Percentiles rank a stretch among this genome's conserved stretches.
Evolutionary conservation across 129 eudicot genomes (phyloP).

Genomic region (Artemisia tridentata): DNA sequence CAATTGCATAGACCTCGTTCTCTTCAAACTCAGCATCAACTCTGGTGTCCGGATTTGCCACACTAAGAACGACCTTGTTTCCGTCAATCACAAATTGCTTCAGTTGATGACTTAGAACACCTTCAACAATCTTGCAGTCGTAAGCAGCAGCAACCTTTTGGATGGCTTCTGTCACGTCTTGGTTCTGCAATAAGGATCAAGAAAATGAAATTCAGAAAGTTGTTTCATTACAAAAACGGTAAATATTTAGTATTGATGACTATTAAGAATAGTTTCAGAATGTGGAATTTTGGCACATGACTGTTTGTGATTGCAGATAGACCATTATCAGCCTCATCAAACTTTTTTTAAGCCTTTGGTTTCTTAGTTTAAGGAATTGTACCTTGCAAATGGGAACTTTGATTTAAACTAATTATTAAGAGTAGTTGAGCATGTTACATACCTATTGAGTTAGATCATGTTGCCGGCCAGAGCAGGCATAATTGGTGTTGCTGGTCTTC

Average conservation of each 20-base stretch:
- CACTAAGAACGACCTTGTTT: slow-evolving; percentile 78
- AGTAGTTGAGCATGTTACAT: too few species aligned
- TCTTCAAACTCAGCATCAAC: slow-evolving; percentile 93
- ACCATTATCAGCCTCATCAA: too few species aligned
- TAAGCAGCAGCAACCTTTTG: slow-evolving; percentile 88
- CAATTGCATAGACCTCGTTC: slow-evolving; percentile 84
- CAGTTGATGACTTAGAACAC: slow-evolving; percentile 85
- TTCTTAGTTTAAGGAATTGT: too few species aligned
- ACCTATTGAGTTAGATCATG: too few species aligned
- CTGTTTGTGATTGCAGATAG: too few species aligned
- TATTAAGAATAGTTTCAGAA: too few species aligned
- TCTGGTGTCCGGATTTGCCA: slow-evolving; percentile 68
- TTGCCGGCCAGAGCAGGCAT: too few species aligned
- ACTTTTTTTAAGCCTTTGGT: too few species aligned
- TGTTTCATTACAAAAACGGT: neutral
- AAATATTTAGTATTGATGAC: neutral
- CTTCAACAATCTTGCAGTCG: slow-evolving; percentile 91
- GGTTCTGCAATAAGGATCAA: slow-evolving; percentile 41
- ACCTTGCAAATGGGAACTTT: too few species aligned
- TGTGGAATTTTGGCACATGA: too few species aligned
- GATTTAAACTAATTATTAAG: too few species aligned
- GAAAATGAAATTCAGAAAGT: neutral
- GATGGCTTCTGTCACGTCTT: slow-evolving; percentile 81
- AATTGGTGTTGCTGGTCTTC: too few species aligned
- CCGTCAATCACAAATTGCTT: slow-evolving; percentile 90